Evolutionary conservation across 768 basidiomycete species (phyloP), one percentile per base, ranked within the genome.

Genomic region (Boletus edulis): DNA sequence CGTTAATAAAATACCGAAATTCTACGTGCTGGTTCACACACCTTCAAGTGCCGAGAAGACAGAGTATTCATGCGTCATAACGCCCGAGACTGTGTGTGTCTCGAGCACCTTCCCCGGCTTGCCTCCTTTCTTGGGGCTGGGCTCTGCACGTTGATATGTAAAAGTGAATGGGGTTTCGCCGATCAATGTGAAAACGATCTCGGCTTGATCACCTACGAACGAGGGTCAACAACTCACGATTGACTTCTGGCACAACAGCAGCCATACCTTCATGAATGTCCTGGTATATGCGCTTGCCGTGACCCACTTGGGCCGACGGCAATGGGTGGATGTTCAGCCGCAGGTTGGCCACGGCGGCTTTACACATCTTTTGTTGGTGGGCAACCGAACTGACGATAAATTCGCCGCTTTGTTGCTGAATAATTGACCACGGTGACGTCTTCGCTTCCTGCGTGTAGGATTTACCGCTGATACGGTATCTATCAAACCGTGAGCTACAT

Each of bases 161-260:
- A 99, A 98, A 1, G 94, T 88, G 74, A 98, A 99, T 0, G 97
- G 97, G 17, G 97, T 89, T 67, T 91, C 89, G 43, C 97, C 97
- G 32, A 87, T 78, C 50, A 99, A 81, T 4, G 86, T 86, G 71
- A 99, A 98, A 40, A 87, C 73, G 55, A 99, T 97, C 71, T 94
- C 91, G 17, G 96, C 94, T 76, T 97, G 89, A 65, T 94, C 91
- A 52, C 91, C 90, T 91, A 59, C 13, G 39, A 54, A 51, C 51
- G 50, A 29, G 18, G 35, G 52, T 54, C 18, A 54, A 34, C 9
- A 37, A 14, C 22, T 37, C 20, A 15, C 44, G 29, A 52, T 37
- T 37, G 18, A 39, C 13, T 17, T 15, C 1, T 2, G 38, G 9
- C 5, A 3, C 3, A 46, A 32, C 20, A 6, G 3, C 8, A 24